Evolutionary conservation across 2,329 filamentous ascomycete species (phyloP), one percentile per base, ranked within the genome.

Genomic region (Alternaria postmessia): DNA sequence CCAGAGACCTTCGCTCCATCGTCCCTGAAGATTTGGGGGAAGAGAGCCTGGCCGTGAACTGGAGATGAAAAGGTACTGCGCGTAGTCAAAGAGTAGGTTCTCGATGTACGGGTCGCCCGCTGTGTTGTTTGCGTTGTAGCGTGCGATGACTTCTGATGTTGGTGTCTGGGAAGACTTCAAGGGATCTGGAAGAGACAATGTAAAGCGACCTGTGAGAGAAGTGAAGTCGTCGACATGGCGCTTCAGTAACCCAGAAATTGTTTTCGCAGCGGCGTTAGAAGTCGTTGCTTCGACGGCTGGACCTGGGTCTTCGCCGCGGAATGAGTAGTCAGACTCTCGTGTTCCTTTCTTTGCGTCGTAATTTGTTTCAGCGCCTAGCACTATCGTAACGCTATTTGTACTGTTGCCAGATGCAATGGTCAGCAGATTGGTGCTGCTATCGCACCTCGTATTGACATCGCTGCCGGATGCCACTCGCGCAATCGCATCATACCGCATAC

Each of bases 21-120:
- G 79, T 0, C 86, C 86, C 67, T 86, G 85, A 0, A 89, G 78
- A 57, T 88, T 88, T 0, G 86, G 79, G 0, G 86, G 86, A 0
- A 88, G 77, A 0, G 71, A 71, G 36, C 82, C 82, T 0, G 77
- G 72, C 3, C 86, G 80, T 3, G 84, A 86, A 0, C 84, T 85
- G 0, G 82, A 81, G 49, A 88, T 85, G 56, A 88, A 79, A 1
- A 88, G 77, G 54, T 88, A 82, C 7, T 84, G 81, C 5, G 81
- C 81, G 49, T 83, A 86, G 62, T 85, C 82, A 62, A 87, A 87
- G 4, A 86, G 78, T 1, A 87, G 74, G 3, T 76, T 78, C 51
- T 87, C 84, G 2, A 88, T 72, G 38, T 81, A 87, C 0, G 85
- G 84, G 54, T 87, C 82, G 2, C 82, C 80, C 1, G 62, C 55